phyloP scores from a whole-genome alignment of 345 rosid species.

The Brassica juncea region DNA sequence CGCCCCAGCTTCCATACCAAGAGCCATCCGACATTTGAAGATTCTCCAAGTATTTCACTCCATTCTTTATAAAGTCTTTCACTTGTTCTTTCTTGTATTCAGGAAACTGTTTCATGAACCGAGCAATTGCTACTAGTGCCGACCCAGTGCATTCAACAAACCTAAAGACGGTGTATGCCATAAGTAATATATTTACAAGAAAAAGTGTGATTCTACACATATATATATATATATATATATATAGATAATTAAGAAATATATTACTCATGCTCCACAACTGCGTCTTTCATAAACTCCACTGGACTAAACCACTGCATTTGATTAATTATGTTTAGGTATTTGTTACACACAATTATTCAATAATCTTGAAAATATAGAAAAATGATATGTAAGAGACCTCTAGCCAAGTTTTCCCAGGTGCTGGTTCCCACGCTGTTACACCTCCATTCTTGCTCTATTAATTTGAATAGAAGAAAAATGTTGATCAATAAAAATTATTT shows the following conservation, averaged over 20 bases:
- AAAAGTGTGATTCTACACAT: neutral
- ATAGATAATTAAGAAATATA: neutral
- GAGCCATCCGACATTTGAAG: neutral
- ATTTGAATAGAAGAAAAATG: neutral
- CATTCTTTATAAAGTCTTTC: neutral
- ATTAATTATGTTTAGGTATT: neutral
- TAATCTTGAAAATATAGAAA: neutral
- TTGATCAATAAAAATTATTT: neutral
- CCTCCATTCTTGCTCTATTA: neutral
- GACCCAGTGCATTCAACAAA: neutral
- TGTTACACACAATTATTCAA: neutral
- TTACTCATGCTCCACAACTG: slow-evolving; percentile 26
- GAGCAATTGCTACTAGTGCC: neutral
- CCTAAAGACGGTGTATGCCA: neutral
- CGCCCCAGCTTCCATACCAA: slow-evolving; percentile 45
- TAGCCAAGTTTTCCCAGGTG: neutral
- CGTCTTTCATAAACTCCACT: slow-evolving; percentile 15
- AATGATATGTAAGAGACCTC: neutral
- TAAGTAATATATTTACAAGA: neutral
- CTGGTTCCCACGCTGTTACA: neutral
- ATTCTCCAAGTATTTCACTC: neutral
- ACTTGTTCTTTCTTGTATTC: neutral
- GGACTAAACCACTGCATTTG: slow-evolving; percentile 30
- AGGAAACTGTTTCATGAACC: neutral
- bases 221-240: too few species aligned